Evolutionary conservation across 768 basidiomycete genomes (phyloP).

Genomic region (Lactarius quietus): DNA sequence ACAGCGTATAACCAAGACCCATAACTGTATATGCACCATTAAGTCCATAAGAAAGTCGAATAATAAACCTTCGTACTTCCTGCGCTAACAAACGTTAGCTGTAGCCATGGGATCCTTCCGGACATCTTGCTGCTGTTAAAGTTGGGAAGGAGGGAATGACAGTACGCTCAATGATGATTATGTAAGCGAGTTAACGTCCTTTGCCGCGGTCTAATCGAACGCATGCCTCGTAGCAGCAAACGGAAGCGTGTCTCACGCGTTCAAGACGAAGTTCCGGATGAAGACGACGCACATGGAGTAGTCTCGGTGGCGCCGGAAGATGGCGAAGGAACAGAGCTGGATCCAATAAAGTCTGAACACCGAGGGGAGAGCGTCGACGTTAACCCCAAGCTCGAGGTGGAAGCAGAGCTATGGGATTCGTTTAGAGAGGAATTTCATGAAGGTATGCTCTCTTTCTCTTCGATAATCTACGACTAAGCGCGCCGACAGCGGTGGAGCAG

Average conservation of each 20-base stretch:
- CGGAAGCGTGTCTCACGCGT: conserved; percentile 19
- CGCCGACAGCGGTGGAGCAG: conserved; percentile 22
- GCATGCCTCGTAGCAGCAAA: conserved; percentile 16
- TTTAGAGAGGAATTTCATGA: conserved; percentile 26
- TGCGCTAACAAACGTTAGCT: conserved; percentile 28
- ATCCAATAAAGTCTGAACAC: neutral
- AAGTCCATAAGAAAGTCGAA: neutral
- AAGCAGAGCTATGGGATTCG: conserved; percentile 19
- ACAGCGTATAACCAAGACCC: conserved; percentile 33
- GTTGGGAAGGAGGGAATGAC: neutral
- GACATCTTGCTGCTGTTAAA: conserved; percentile 25
- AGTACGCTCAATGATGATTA: conserved; percentile 2
- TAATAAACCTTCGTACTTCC: conserved; percentile 30
- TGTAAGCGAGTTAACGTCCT: neutral
- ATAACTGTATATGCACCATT: conserved; percentile 29
- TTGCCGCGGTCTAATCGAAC: too few relatives aligned
- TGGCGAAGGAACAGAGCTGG: conserved; percentile 10
- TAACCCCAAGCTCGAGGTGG: conserved; percentile 6
- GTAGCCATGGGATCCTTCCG: conserved; percentile 34
- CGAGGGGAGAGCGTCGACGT: conserved; percentile 2
- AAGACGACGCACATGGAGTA: neutral
- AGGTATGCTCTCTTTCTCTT: neutral
- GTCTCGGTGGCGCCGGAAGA: neutral
- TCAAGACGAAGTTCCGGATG: conserved; percentile 4
- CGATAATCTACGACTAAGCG: neutral